Percentiles rank a stretch among this genome's conserved stretches.
Evolutionary conservation across 345 rosid species (phyloP).

Genomic region (Pugionium dolabratum): DNA sequence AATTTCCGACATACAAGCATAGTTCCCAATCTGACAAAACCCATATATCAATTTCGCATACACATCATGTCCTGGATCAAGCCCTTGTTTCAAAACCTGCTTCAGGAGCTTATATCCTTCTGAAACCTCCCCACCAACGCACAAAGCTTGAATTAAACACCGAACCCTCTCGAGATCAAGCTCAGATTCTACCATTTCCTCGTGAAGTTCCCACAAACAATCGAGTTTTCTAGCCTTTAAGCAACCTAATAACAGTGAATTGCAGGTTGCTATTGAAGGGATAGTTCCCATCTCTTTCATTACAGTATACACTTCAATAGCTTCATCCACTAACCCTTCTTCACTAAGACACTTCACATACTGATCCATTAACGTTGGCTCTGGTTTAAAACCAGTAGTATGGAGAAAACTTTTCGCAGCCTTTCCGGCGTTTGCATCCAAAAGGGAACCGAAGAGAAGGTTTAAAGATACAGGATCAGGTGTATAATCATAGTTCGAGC

Average conservation of each 20-base stretch:
- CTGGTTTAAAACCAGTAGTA: constrained; percentile 46
- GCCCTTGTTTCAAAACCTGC: constrained; percentile 45
- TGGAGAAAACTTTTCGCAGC: constrained; percentile 52
- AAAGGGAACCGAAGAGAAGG: constrained; percentile 56
- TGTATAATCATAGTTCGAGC: constrained; percentile 33
- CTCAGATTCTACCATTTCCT: constrained; percentile 43
- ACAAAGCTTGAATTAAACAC: constrained; percentile 58
- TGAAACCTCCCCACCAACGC: constrained; percentile 48
- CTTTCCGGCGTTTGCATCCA: constrained; percentile 55
- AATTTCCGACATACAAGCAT: constrained; percentile 49
- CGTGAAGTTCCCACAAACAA: constrained; percentile 53
- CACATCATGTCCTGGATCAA: constrained; percentile 54
- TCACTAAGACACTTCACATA: constrained; percentile 57
- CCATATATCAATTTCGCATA: constrained; percentile 56
- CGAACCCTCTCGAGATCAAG: constrained; percentile 53
- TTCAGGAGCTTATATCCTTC: constrained; percentile 46
- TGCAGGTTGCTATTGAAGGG: constrained; percentile 50
- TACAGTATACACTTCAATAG: constrained; percentile 39
- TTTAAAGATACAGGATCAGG: constrained; percentile 52
- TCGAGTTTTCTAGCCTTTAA: constrained; percentile 45
- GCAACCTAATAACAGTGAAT: constrained; percentile 51
- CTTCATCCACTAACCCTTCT: constrained; percentile 53
- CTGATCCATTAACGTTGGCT: constrained; percentile 42
- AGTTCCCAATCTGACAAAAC: constrained; percentile 56
- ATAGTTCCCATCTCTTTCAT: constrained; percentile 40